Evolutionary conservation across 805 yeast genomes (phyloP), one percentile per base, ranked within the genome.

Genomic region (Candida lessepsii): DNA sequence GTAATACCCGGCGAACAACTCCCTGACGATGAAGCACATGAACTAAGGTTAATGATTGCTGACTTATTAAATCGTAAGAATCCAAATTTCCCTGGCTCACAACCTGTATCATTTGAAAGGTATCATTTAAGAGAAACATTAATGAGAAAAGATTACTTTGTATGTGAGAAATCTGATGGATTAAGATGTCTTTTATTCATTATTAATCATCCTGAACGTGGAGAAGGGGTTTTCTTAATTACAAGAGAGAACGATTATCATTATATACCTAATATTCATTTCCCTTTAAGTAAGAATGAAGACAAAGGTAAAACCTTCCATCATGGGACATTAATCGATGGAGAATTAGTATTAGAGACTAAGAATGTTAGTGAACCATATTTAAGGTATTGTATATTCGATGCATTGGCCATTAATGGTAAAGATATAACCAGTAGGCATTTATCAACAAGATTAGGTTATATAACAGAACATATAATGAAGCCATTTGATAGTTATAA

Each of bases 111-210:
- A 18, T 90, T 93, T 57, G 81, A 86, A 30, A 71, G 87, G 40
- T 67, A 73, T 24, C 96, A 91, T 62, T 68, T 93, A 17, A 58
- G 59, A 58, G 77, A 78, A 34, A 77, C 80, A 24, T 65, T 93
- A 35, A 57, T 74, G 56, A 63, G 72, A 3, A 80, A 81, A 43
- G 98, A 95, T 54, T 93, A 90, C 57, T 82, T 81, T 50, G 99
- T 93, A 0, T 95, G 99, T 65, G 99, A 93, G 55, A 93, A 93
- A 58, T 79, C 93, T 0, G 99, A 93, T 62, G 99, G 99, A 0
- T 67, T 91, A 35, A 70, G 99, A 39, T 88, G 95, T 43, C 66
- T 93, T 39, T 70, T 93, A 71, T 73, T 84, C 38, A 73, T 81
- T 4, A 62, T 85, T 61, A 64, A 76, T 24, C 83, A 82, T 40